phyloP scores from a whole-genome alignment of 306 rosid genomes.

The Corylus americana region DNA sequence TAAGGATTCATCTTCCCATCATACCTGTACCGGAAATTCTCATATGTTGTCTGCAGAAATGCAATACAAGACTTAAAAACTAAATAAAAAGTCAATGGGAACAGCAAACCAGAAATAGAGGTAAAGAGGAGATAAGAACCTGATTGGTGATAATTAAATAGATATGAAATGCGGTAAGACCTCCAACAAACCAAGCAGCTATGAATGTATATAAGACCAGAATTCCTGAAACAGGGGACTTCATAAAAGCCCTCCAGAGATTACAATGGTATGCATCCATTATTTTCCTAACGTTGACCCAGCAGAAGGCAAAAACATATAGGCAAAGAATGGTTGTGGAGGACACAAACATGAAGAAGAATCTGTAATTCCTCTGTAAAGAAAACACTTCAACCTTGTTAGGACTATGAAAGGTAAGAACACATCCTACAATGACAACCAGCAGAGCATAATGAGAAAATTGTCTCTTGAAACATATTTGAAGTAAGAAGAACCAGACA shows the following conservation, averaged over 20 bases:
- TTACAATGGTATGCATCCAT: constrained; percentile 26
- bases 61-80: neutral
- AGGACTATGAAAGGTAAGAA: constrained; percentile 15
- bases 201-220: constrained; percentile 40
- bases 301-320: constrained; percentile 49
- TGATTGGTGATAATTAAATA: constrained; percentile 45
- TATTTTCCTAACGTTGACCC: constrained; percentile 39
- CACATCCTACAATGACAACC: neutral
- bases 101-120: neutral
- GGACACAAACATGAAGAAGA: constrained; percentile 51
- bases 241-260: constrained; percentile 42
- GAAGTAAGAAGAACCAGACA: neutral
- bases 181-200: constrained; percentile 48
- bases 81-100: neutral
- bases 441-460: neutral
- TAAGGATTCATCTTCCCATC: constrained; percentile 36
- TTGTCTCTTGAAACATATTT: neutral
- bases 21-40: constrained; percentile 42
- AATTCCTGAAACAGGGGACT: constrained; percentile 40
- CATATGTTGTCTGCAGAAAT: constrained; percentile 44
- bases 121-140: constrained; percentile 27
- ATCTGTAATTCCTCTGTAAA: constrained; percentile 52
- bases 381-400: constrained; percentile 20
- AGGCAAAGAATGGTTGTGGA: constrained; percentile 45
- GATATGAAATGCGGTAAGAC: constrained; percentile 43